Base-by-base conservation (phyloP, 345 rosid genomes). In the Aegle marmelos region DNA sequence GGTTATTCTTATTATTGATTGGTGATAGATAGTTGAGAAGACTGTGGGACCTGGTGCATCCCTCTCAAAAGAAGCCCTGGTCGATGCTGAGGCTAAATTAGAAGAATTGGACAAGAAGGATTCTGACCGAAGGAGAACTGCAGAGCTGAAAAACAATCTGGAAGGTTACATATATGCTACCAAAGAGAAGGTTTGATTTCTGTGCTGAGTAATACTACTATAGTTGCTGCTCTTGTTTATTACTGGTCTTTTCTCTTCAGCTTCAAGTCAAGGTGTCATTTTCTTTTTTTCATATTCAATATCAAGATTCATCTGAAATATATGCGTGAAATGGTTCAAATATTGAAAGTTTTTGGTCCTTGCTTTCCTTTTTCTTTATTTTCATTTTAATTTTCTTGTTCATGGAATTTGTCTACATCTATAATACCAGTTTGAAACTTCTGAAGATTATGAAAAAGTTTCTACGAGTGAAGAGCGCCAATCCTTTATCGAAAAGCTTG, bases 81-180 rank as follows among this genome's bases (percentile, higher is more conserved):
- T 83, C 54, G 97, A 90, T 83, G 97, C 98, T 72, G 88, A 88
- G 84, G 78, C 71, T 70, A 97, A 87, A 84, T 78, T 96, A 85
- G 98, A 94, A 80, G 88, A 78, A 73, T 86, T 92, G 86, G 90
- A 94, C 89, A 90, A 86, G 90, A 94, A 86, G 84, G 99, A 97
- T 81, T 88, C 84, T 30, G 99, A 94, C 84, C 84, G 99, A 73
- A 89, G 92, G 87, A 91, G 92, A 79, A 97, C 99, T 37, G 98
- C 98, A 1, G 98, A 97, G 82, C 82, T 94, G 70, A 97, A 97
- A 82, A 94, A 97, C 86, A 87, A 87, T 83, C 91, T 97, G 88
- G 99, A 97, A 83, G 91, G 91, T 54, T 97, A 94, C 82, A 91
- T 97, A 81, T 97, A 97, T 86, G 89, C 95, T 34, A 94, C 98